These are phyloP conservation scores for Solanum bulbocastanum DNA, from an alignment of 257 asterid genomes.

Conservation along the genomic window DNA sequence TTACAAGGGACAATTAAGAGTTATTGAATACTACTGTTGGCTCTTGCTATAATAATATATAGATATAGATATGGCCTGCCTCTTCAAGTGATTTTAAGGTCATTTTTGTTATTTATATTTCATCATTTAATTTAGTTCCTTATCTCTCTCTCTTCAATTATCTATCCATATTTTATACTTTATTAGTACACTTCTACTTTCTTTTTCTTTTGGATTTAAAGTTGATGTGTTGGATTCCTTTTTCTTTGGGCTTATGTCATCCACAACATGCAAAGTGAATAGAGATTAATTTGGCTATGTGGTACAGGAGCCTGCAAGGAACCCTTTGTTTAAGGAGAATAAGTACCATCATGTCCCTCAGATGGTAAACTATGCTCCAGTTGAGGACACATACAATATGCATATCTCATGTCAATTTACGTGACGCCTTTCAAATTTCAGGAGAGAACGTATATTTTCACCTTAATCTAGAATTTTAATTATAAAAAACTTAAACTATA, in stretches of 20 bases:
- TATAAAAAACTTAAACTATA: neutral
- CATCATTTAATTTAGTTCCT: neutral
- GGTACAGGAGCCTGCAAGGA: neutral
- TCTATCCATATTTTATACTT: neutral
- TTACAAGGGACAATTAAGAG: neutral
- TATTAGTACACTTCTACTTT: neutral
- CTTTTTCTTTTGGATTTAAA: neutral
- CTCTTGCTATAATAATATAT: neutral
- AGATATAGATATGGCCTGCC: slow-evolving; percentile 9
- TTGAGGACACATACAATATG: neutral
- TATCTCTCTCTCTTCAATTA: neutral
- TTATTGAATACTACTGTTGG: neutral
- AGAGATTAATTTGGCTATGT: neutral
- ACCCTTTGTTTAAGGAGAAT: neutral
- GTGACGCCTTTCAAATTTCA: too few relatives aligned
- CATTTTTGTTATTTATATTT: slow-evolving; percentile 1
- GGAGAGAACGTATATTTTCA: neutral
- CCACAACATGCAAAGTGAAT: neutral
- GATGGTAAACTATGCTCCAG: neutral
- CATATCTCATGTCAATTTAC: neutral
- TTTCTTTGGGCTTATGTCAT: neutral
- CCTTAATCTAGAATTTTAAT: neutral
- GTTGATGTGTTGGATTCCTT: neutral
- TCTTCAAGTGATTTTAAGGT: slow-evolving; percentile 22
- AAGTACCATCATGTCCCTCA: neutral